Conservation (phyloP, 2,329 filamentous ascomycete species). For the Zasmidium cellare region DNA sequence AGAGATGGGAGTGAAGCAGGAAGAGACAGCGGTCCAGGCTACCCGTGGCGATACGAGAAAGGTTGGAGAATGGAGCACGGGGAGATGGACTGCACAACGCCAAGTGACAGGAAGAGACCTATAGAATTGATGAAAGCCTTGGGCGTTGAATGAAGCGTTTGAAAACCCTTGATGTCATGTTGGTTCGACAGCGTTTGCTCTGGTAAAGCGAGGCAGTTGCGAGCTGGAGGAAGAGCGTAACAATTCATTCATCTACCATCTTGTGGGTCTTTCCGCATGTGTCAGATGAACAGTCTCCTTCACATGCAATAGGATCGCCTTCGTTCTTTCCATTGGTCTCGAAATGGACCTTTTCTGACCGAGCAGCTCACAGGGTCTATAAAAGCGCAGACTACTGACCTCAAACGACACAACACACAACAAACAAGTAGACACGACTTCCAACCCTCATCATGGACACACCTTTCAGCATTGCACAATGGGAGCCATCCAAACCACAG, state of each 20-base stretch:
- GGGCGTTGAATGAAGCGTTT: background rate
- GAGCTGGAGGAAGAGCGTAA: too few relatives aligned
- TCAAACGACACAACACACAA: background rate
- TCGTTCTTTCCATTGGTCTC: background rate
- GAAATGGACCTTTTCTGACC: background rate
- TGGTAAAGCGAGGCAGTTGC: background rate
- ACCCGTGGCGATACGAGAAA: background rate
- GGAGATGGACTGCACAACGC: background rate
- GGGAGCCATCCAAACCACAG: constrained; percentile 19
- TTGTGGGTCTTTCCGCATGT: too few relatives aligned
- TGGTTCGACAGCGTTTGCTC: background rate
- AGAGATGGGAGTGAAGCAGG: background rate
- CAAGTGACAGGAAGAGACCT: background rate
- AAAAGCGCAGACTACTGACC: background rate
- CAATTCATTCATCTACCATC: too few relatives aligned
- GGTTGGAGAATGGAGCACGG: background rate
- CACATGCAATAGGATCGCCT: background rate
- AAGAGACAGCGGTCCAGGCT: background rate
- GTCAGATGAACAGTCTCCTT: background rate
- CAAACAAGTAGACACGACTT: background rate
- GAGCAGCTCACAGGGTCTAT: background rate
- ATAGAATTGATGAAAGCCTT: background rate
- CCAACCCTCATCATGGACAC: constrained; percentile 18
- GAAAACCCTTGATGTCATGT: background rate
- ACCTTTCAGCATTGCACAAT: constrained; percentile 16